Evolutionary conservation across 2,329 filamentous ascomycete genomes (phyloP), one percentile per base, ranked within the genome.

Genomic region (Aspergillus pseudoglaucus): DNA sequence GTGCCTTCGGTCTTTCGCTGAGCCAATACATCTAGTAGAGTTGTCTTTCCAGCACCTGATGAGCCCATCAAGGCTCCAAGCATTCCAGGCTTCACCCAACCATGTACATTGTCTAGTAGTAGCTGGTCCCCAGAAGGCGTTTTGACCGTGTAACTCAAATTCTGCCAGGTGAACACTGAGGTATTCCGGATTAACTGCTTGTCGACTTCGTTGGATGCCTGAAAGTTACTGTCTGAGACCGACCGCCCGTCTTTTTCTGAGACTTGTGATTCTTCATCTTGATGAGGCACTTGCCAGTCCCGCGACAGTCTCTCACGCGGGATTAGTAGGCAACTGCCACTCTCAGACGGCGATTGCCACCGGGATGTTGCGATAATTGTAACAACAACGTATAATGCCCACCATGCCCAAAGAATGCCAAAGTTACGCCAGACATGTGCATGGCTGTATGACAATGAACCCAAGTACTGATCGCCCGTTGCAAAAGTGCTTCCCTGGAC

Each of bases 51-150:
- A 4, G 88, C 88, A 25, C 85, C 86, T 1, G 81, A 87, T 1
- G 85, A 84, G 22, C 88, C 88, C 75, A 91, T 87, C 1, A 93
- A 72, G 0, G 88, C 88, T 17, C 87, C 80, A 71, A 93, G 79
- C 51, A 85, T 75, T 7, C 88, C 87, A 1, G 87, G 87, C 59
- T 88, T 88, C 2, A 83, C 86, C 61, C 87, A 90, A 0, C 88
- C 88, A 49, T 78, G 82, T 40, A 90, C 79, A 12, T 83, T 76
- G 58, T 86, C 82, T 23, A 87, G 70, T 1, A 87, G 71, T 55
- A 79, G 70, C 9, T 78, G 76, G 44, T 70, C 66, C 3, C 79
- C 80, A 1, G 67, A 63, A 0, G 77, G 74, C 0, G 79, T 82
- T 53, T 81, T 77, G 50, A 90, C 85, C 0, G 80, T 85, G 59